Conservation (phyloP, 2,329 filamentous ascomycete species). For the Dryadomyces sulphureus region DNA sequence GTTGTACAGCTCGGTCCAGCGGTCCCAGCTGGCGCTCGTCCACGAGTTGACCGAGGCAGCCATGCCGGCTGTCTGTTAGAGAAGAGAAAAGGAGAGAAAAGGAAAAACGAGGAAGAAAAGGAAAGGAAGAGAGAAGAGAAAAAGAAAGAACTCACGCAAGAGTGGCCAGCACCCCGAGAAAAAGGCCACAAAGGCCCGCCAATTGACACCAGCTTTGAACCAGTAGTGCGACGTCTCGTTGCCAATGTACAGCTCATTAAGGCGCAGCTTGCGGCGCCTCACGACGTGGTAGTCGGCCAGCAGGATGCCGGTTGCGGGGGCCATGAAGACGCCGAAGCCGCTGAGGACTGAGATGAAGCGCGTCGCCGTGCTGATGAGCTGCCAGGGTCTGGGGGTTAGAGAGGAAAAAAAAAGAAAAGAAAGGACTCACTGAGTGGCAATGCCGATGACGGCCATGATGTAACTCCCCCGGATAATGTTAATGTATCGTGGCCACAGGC, state of each 20-base stretch:
- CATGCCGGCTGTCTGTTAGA: constrained; percentile 7
- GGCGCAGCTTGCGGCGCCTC: constrained; percentile 21
- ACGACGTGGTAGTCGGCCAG: constrained; percentile 13
- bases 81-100: neutral
- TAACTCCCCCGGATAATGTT: constrained; percentile 35
- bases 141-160: constrained; percentile 13
- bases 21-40: constrained; percentile 11
- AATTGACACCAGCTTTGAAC: constrained; percentile 27
- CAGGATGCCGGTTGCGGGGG: constrained; percentile 19
- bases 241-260: constrained; percentile 26
- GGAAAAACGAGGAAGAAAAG: neutral
- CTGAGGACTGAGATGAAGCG: constrained; percentile 15
- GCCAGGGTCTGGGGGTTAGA: constrained; percentile 13
- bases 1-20: constrained; percentile 24
- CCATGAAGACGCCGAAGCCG: constrained; percentile 26
- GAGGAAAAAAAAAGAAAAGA: constrained; percentile 5
- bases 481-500: constrained; percentile 34
- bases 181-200: constrained; percentile 8
- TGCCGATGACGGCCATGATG: constrained; percentile 7
- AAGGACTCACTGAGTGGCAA: constrained; percentile 2
- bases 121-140: neutral
- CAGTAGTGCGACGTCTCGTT: constrained; percentile 24
- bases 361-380: constrained; percentile 15
- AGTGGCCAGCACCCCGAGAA: constrained; percentile 14
- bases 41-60: constrained; percentile 10